Evolutionary conservation across 768 basidiomycete genomes (phyloP).

Genomic region (Boletus rufocinnamomeus): DNA sequence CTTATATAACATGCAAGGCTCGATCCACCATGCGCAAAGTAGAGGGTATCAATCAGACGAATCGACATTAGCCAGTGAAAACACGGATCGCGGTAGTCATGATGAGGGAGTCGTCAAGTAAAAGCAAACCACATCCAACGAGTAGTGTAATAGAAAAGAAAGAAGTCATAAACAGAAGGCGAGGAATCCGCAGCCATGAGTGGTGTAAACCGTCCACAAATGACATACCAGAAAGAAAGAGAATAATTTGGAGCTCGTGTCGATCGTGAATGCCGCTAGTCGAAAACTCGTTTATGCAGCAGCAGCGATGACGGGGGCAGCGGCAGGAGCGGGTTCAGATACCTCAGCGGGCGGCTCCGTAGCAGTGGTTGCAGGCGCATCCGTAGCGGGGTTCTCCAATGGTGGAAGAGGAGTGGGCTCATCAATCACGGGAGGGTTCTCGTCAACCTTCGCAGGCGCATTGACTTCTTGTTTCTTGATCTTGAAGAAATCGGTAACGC

Average conservation of each 20-base stretch:
- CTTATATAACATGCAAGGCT: conserved; percentile 35
- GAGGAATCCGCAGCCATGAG: conserved; percentile 40
- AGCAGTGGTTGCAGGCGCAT: conserved; percentile 39
- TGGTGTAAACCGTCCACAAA: conserved; percentile 39
- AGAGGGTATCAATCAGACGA: conserved; percentile 59
- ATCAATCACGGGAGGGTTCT: conserved; percentile 87
- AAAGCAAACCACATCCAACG: conserved; percentile 62
- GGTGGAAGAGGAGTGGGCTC: conserved; percentile 81
- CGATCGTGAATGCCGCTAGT: conserved; percentile 42
- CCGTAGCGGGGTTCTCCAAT: conserved; percentile 73
- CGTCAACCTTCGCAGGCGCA: conserved; percentile 80
- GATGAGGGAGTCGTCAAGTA: conserved; percentile 59
- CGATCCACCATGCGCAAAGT: conserved; percentile 34
- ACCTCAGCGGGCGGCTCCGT: conserved; percentile 40
- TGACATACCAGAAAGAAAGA: conserved; percentile 36
- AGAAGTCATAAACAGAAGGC: conserved; percentile 37
- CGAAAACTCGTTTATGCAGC: conserved; percentile 58
- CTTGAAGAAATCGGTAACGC: conserved; percentile 84
- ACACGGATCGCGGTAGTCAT: conserved; percentile 65
- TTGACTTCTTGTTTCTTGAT: conserved; percentile 61
- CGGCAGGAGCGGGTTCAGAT: conserved; percentile 44
- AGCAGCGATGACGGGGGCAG: conserved; percentile 72
- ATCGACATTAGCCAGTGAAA: conserved; percentile 68
- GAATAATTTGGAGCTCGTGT: conserved; percentile 42
- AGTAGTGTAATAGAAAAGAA: conserved; percentile 43